Conservation (phyloP, 2,329 filamentous ascomycete species). For the Aspergillus oerlinghausenensis region DNA sequence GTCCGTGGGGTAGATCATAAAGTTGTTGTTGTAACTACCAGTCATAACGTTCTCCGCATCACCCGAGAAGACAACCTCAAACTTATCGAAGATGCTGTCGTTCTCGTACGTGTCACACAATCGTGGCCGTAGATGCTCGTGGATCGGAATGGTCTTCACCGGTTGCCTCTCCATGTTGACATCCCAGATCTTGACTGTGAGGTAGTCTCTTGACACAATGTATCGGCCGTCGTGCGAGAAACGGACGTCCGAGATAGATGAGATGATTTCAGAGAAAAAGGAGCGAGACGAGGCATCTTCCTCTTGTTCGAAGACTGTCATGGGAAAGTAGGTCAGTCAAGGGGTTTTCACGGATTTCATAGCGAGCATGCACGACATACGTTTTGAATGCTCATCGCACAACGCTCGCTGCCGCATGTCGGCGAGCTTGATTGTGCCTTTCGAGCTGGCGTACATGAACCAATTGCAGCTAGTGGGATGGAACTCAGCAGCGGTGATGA, state of each 20-base stretch:
- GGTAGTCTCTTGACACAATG: constrained; percentile 94
- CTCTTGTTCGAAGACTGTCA: constrained; percentile 92
- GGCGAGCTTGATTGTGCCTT: constrained; percentile 96
- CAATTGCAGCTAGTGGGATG: constrained; percentile 97
- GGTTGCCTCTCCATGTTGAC: constrained; percentile 98
- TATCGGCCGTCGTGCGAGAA: constrained; percentile 96
- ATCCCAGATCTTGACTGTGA: constrained; percentile 99
- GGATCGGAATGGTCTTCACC: constrained; percentile 97
- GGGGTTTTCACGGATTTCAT: constrained; percentile 3
- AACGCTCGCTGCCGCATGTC: constrained; percentile 97
- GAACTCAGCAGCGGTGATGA: constrained; percentile 97
- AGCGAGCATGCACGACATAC: constrained; percentile 52
- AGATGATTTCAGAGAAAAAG: constrained; percentile 99
- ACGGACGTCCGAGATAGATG: constrained; percentile 96
- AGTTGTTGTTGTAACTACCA: constrained; percentile 99
- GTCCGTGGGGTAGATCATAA: constrained; percentile 99
- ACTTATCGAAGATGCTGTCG: constrained; percentile 99
- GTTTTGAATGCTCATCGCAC: constrained; percentile 91
- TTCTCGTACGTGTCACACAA: constrained; percentile 99
- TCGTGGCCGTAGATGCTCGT: constrained; percentile 89
- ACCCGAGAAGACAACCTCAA: constrained; percentile 97
- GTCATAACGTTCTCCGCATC: constrained; percentile 99
- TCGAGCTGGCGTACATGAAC: constrained; percentile 99
- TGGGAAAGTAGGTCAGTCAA: constrained; percentile 10
- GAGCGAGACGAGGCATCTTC: constrained; percentile 95